A percentile compares a stretch with the other conserved stretches of the same genome.
Conservation (phyloP, 495 filamentous ascomycete species). For the Podospora appendiculata region DNA sequence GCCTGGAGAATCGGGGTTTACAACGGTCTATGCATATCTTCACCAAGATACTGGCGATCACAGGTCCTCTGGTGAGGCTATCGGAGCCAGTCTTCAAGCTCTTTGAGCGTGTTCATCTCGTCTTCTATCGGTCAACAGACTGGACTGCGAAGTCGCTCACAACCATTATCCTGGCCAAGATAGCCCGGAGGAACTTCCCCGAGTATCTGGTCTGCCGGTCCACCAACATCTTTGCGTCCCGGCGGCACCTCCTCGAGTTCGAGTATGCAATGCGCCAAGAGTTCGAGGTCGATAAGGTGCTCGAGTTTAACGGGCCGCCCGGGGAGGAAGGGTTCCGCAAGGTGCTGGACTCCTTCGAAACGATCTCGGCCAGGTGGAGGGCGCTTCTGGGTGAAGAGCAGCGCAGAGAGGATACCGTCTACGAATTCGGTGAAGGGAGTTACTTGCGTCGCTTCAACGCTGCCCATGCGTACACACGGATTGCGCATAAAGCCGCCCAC, state of each 20-base stretch:
- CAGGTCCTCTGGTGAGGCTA: conserved; percentile 78
- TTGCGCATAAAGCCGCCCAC: conserved; percentile 75
- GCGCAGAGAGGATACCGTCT: conserved; percentile 68
- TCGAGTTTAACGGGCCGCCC: conserved; percentile 77
- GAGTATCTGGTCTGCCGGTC: conserved; percentile 86
- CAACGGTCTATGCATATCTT: conserved; percentile 38
- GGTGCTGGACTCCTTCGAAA: conserved; percentile 65
- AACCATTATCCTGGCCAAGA: conserved; percentile 88
- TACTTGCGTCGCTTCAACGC: conserved; percentile 89
- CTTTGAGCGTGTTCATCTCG: conserved; percentile 89
- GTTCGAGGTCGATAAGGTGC: conserved; percentile 70
- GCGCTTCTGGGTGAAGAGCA: conserved; percentile 67
- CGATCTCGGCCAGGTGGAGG: conserved; percentile 75
- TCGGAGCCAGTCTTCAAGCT: conserved; percentile 65
- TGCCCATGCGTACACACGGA: conserved; percentile 88
- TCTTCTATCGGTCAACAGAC: conserved; percentile 93
- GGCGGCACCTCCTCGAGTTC: conserved; percentile 72
- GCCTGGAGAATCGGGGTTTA: conserved; percentile 32
- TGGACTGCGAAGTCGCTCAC: conserved; percentile 97
- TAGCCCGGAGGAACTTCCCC: conserved; percentile 79
- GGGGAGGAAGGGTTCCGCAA: conserved; percentile 50
- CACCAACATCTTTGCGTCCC: conserved; percentile 76
- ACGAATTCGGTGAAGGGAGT: conserved; percentile 77
- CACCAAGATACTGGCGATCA: conserved; percentile 67
- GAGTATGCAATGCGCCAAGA: conserved; percentile 81